Evolutionary conservation across 163 green algal genomes (phyloP).

Genomic region (Chlorella variabilis): DNA sequence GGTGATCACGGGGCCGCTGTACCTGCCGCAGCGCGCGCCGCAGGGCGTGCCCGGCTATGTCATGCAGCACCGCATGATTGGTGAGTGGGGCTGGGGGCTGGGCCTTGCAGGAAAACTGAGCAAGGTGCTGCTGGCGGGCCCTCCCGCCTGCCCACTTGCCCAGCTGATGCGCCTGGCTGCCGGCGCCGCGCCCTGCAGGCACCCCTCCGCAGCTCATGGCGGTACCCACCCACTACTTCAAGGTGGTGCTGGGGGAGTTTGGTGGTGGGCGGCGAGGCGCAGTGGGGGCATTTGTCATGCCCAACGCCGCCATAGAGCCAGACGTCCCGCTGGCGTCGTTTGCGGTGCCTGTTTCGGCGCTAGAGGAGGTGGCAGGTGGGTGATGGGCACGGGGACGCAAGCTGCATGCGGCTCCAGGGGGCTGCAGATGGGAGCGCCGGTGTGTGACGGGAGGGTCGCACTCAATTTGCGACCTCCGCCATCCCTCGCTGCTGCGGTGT

Average conservation of each 20-base stretch:
- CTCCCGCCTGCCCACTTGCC: too few relatives aligned
- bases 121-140: too few relatives aligned
- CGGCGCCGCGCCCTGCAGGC: constrained; percentile 54
- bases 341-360: constrained; percentile 77
- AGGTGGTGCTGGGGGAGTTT: constrained; percentile 82
- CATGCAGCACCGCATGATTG: constrained; percentile 72
- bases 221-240: constrained; percentile 97
- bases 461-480: background rate
- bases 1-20: constrained; percentile 86
- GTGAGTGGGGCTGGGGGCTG: background rate
- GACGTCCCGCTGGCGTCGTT: constrained; percentile 83
- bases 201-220: constrained; percentile 79
- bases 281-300: constrained; percentile 93
- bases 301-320: constrained; percentile 85
- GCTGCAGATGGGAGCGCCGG: too few relatives aligned
- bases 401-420: too few relatives aligned
- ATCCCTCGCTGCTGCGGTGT: background rate
- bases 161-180: background rate
- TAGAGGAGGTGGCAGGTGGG: constrained; percentile 81
- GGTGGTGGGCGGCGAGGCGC: constrained; percentile 32
- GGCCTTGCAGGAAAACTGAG: too few relatives aligned
- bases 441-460: too few relatives aligned
- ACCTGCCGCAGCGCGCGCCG: constrained; percentile 66
- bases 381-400: too few relatives aligned
- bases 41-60: constrained; percentile 52